Evolutionary conservation across 805 yeast genomes (phyloP), one percentile per base, ranked within the genome.

Genomic region (Yarrowia keelungensis): DNA sequence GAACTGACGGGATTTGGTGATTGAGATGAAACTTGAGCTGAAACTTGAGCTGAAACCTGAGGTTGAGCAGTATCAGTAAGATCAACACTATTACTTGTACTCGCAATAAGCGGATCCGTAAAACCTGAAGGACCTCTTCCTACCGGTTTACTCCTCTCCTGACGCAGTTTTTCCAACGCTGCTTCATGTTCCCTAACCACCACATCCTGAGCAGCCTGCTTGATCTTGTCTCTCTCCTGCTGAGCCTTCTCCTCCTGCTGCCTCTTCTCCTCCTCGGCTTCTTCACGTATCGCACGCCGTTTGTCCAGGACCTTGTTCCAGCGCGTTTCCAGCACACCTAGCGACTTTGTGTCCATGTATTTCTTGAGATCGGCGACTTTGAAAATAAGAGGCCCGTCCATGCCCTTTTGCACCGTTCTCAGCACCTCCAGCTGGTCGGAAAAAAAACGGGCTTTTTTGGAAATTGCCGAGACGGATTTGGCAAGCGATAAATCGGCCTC

Each of bases 311-410:
- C 45, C 26, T 56, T 42, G 11, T 11, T 26, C 62, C 62, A 56
- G 10, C 62, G 62, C 3, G 46, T 42, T 41, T 56, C 47, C 62
- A 56, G 47, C 38, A 56, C 62, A 5, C 47, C 42, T 26, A 56
- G 47, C 3, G 46, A 41, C 26, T 56, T 56, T 4, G 46, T 4
- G 47, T 56, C 62, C 8, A 56, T 11, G 62, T 56, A 22, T 7
- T 42, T 41, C n/a, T 56, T 56, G 39, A 56, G 46, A n/a, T 56
- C 62, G 39, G 15, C 7, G n/a, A 56, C 22, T 15, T 56, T 41
- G 62, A 56, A 41, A 9, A 56, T 56, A 19, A 56, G 62, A 22
- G 62, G 62, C 3, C 62, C 62, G 15, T 26, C 47, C 62, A 56
- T 41, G 47, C 62, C 51, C n/a, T 45, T 43, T 15, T 59, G 50